Evolutionary conservation across 345 rosid species (phyloP), one percentile per base, ranked within the genome.

Genomic region (Citrus mangshanensis): DNA sequence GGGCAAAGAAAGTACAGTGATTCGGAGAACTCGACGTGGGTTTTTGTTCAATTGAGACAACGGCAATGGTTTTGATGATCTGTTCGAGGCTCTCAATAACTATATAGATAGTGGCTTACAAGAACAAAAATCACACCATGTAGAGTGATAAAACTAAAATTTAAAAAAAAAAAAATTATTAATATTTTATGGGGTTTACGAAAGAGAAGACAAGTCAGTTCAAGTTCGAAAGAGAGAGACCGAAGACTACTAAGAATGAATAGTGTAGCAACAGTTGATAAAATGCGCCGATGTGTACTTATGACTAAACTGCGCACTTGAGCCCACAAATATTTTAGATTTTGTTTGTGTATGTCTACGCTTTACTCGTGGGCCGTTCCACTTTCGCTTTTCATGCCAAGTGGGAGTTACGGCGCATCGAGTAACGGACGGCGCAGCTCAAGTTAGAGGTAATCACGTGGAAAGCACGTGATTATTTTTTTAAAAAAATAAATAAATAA

Each of bases 31-130:
- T 40, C 35, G 68, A 60, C 64, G 81, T 9, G 71, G 77, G 82
- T 68, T 9, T 46, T 81, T 61, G 73, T 70, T 73, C 80, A 81
- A 83, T 86, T 77, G 40, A 27, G 83, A 81, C 82, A 81, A 74
- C 76, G 83, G 77, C 38, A 40, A 59, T n/a, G 51, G 58, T 4
- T 59, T 79, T 68, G 83, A 76, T 81, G 76, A 86, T 74, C 78
- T 71, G 66, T 38, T 81, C 81, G 85, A 81, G 81, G 82, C 58
- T 81, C 61, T 49, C 62, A 59, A 59, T n/a, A 19, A 56, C 22
- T 18, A 21, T 21, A 9, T 9, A 9, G 1, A 34, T 34, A 65
- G 69, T 19, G 46, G 22, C 30, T 56, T 18, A 54, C 58, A 54
- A 18, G 22, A 30, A 55, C 64, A 32, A 54, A 72, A 54, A 30